Base-by-base conservation (phyloP, 139 green algal genomes). In the Tetratostichococcus sp. region DNA sequence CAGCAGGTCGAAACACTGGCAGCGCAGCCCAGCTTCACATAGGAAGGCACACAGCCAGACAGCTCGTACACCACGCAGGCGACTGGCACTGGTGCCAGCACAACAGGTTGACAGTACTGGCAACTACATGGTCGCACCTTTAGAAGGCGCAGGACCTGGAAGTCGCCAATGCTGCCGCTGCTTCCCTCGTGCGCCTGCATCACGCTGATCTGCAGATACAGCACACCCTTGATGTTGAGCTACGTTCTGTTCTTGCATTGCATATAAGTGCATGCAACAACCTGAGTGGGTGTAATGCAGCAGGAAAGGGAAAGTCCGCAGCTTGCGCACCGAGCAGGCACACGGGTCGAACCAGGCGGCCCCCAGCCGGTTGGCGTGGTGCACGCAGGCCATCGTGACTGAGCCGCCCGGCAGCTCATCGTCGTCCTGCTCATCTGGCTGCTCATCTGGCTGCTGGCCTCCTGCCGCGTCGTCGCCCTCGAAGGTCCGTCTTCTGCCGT, bases 91-190 rank as follows among this genome's bases (percentile, higher is more conserved):
- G n/a, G n/a, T n/a, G n/a, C n/a, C n/a, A n/a, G n/a, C n/a, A n/a
- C n/a, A n/a, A n/a, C n/a, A n/a, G n/a, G n/a, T n/a, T n/a, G n/a
- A n/a, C n/a, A n/a, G n/a, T n/a, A n/a, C n/a, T n/a, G n/a, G n/a
- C n/a, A n/a, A n/a, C n/a, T n/a, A n/a, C n/a, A n/a, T n/a, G n/a
- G n/a, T n/a, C n/a, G n/a, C 25, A 94, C 71, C 80, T 91, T 91
- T 31, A 85, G 75, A 6, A 89, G 74, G 65, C 90, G 83, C 2
- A 94, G 81, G 67, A 89, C 70, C 75, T 90, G 81, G 32, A 85
- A 72, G 23, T 35, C 39, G 11, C 11, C 74, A 35, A 82, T 80
- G 23, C 76, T 77, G 1, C 79, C 79, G 0, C 57, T 31, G 26
- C 43, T 43, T 21, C 81, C 73, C 23, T 87, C 82, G 6, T 77